Percentiles rank a stretch among this genome's conserved stretches.
Evolutionary conservation across 2,329 filamentous ascomycete species (phyloP).

Genomic region (Xylariaceae sp.): DNA sequence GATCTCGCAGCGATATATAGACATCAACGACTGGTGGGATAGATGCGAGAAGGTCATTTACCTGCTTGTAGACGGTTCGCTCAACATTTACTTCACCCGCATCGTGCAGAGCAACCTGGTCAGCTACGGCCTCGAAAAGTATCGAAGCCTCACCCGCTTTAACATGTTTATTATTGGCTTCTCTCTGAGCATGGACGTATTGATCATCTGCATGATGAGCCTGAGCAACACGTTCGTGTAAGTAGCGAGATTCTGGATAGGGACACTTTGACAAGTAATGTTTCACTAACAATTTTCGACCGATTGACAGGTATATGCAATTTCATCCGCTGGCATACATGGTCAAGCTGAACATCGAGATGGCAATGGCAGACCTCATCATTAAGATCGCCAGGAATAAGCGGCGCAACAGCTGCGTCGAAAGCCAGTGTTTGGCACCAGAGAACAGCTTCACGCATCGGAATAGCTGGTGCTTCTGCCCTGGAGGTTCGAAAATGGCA

Average conservation of each 20-base stretch:
- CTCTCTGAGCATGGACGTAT: constrained; percentile 37
- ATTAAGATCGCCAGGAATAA: background rate
- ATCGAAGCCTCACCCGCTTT: constrained; percentile 40
- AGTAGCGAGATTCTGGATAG: background rate
- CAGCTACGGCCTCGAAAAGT: constrained; percentile 43
- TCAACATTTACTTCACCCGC: constrained; percentile 49
- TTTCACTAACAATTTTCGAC: no score
- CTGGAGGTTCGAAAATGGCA: no score
- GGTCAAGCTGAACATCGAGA: background rate
- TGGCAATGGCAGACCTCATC: background rate
- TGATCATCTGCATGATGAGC: constrained; percentile 39
- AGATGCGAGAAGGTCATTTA: constrained; percentile 48
- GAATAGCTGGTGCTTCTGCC: no score
- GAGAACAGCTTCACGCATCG: background rate
- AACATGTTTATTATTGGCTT: constrained; percentile 41
- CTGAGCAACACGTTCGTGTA: constrained; percentile 14
- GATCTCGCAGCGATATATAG: constrained; percentile 34
- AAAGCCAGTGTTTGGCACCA: no score
- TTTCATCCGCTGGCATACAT: background rate
- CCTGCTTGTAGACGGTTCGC: constrained; percentile 39
- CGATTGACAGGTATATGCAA: background rate
- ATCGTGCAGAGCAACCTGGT: constrained; percentile 41
- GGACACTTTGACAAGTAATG: no score
- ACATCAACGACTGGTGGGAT: constrained; percentile 48
- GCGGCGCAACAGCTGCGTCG: no score